These are phyloP conservation scores for Penicillium sp. DNA, from an alignment of 2,329 filamentous ascomycete species.

Conservation along the genomic window DNA sequence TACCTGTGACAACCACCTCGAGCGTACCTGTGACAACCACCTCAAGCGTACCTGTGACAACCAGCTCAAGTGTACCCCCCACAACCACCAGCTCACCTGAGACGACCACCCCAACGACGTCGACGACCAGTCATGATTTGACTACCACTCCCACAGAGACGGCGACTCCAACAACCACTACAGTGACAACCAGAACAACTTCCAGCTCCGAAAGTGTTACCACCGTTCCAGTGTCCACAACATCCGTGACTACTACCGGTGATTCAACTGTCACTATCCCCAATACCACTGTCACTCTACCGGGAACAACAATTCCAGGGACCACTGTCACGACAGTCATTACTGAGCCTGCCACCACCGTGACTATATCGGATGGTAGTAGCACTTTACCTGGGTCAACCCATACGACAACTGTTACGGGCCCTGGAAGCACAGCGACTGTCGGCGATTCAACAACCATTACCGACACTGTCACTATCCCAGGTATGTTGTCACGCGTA, in stretches of 20 bases:
- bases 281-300: slow-evolving; percentile 1
- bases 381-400: slow-evolving; percentile 7
- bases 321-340: slow-evolving; percentile 7
- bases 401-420: slow-evolving; percentile 1
- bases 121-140: not conserved
- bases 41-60: not conserved
- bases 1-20: not conserved
- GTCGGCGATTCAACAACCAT: not conserved
- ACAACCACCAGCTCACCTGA: not conserved
- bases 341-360: slow-evolving; percentile 2
- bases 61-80: not conserved
- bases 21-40: not conserved
- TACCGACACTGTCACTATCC: not conserved
- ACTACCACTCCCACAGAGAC: not conserved
- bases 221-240: not conserved
- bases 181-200: not conserved
- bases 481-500: slow-evolving; percentile 3
- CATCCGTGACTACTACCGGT: not conserved
- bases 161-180: not conserved
- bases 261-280: slow-evolving; percentile 6
- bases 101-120: not conserved
- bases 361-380: not conserved
- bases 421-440: slow-evolving; percentile 1
- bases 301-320: not conserved
- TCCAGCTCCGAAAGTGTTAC: not conserved